Evolutionary conservation across 176 grass and related monocot species (phyloP), one percentile per base, ranked within the genome.

Genomic region (Zoysia japonica): DNA sequence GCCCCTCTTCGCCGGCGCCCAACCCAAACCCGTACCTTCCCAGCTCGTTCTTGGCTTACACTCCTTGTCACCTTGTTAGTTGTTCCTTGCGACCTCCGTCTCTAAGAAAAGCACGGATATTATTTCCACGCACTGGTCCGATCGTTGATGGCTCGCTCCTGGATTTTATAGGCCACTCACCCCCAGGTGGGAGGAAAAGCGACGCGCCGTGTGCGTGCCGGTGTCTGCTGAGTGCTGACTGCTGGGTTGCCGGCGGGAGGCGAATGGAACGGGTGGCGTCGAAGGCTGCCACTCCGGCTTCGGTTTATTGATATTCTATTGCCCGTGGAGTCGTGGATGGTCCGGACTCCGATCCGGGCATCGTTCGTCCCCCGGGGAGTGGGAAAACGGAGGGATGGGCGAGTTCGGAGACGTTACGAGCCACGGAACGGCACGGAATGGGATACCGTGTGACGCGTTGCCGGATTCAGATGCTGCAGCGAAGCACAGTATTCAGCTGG

Each of bases 101-200:
- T 17, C 48, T 11, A 43, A 11, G 6, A 28, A 39, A 43, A 6
- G 16, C 64, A 45, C 13, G 36, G 14, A 17, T 7, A 41, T 53
- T 28, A 28, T 42, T 61, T 9, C 28, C 59, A 36, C 59, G 35
- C 59, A 36, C 54, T 14, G 28, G 13, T 59, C 42, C 19, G 36
- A 16, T 78, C 66, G 38, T 17, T 65, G 50, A 36, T 6, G 15
- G 37, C 36, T 66, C 35, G 9, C 15, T 35, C 59, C 55, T 8
- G 59, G 44, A 80, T 19, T 68, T 75, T 86, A 75, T 86, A 81
- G 77, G 35, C 64, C 63, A 15, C 1, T 28, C 28, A 28, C 69
- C 28, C 9, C 48, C 70, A 72, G 19, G 57, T 41, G 63, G 50
- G 49, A 47, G 61, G 67, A 68, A 11, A 65, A 11, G 61, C 17